Base-by-base conservation (phyloP, 371 early-diverging fungal species). In the Basidiobolus meristosporus region DNA sequence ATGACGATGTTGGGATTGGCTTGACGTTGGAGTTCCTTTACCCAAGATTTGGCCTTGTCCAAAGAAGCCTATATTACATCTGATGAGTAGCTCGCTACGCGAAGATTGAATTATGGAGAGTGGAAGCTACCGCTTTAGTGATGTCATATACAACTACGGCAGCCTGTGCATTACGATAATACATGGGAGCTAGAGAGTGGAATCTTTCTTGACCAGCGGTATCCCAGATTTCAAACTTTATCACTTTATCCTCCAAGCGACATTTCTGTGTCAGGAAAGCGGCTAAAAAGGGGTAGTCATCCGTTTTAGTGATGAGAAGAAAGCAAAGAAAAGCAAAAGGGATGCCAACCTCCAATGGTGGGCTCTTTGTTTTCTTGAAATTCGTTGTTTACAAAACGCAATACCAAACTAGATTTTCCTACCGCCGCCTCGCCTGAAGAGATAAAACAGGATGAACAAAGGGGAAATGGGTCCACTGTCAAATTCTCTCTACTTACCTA, bases 1-100 rank as follows among this genome's bases (percentile, higher is more conserved):
- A 90, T 93, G 41, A 97, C 86, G 47, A 90, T 97, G 52, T 79
- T 80, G 38, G 86, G 83, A 59, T 86, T 95, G 29, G 92, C 91
- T 52, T 90, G 91, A 47, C 89, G 77, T 63, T 88, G 88, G 43
- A 96, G 70, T 54, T 98, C 98, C 44, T 88, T 82, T 21, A 98
- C 89, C 99, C 99, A 99, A 38, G 86, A 74, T 56, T 93, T 95
- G 23, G 98, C 99, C 56, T 81, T 88, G 40, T 86, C 88, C 56
- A 98, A 73, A 15, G 98, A 90, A 15, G 85, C 77, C 76, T 75
- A 60, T 21, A 26, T n/a, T n/a, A 26, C 19, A 21, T n/a, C 21
- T n/a, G 6, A 17, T 10, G 12, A 6, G 36, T 17, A 23, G 22
- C 31, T 1, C 31, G 17, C 2, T 21, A 12, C n/a, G 12, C 12